Conservation (phyloP, 768 basidiomycete genomes). For the Sistotremastrum niveocremeum region DNA sequence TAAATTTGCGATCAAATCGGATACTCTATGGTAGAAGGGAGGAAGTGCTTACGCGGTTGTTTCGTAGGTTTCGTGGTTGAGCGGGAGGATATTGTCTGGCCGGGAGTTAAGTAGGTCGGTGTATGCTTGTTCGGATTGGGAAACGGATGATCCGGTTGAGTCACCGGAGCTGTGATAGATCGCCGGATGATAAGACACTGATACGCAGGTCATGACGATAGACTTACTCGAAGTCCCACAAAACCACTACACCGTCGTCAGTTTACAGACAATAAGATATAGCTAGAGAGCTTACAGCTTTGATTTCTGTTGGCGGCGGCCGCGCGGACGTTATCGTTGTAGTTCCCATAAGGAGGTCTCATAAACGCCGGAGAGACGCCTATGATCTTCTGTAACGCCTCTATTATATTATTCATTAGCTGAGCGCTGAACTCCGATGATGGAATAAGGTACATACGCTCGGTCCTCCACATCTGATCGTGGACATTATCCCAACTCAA, state of each 20-base stretch:
- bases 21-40: too few species aligned
- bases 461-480: slow-evolving; percentile 17
- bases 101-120: slow-evolving; percentile 3
- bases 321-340: slow-evolving; percentile 23
- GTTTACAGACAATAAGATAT: background rate
- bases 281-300: background rate
- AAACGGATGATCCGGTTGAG: slow-evolving; percentile 4
- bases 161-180: slow-evolving; percentile 1
- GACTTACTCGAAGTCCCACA: slow-evolving; percentile 11
- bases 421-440: too few species aligned
- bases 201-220: too few species aligned
- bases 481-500: slow-evolving; percentile 24
- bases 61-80: slow-evolving; percentile 14
- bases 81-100: slow-evolving; percentile 10
- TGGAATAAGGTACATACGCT: too few species aligned
- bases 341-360: slow-evolving; percentile 34
- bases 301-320: slow-evolving; percentile 16
- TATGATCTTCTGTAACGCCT: slow-evolving; percentile 26
- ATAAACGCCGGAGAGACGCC: slow-evolving; percentile 33
- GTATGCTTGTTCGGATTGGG: slow-evolving; percentile 6
- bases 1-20: too few species aligned
- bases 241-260: slow-evolving; percentile 4
- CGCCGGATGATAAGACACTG: too few species aligned
- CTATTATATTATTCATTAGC: slow-evolving; percentile 7
- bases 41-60: slow-evolving; percentile 10